Evolutionary conservation across 768 basidiomycete genomes (phyloP).

Genomic region (Suillus subluteus): DNA sequence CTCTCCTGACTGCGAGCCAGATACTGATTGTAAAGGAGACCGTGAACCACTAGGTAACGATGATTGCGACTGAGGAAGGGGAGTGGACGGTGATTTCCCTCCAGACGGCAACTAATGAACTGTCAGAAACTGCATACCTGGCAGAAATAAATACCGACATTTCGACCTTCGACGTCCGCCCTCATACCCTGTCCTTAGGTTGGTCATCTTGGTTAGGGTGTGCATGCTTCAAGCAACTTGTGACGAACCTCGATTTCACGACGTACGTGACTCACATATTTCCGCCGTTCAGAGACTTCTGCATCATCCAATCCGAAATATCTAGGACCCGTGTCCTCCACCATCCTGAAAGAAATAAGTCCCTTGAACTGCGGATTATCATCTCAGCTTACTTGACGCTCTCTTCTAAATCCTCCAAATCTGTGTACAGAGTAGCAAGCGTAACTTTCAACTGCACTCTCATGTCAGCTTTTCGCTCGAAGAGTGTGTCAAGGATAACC

Average conservation of each 20-base stretch:
- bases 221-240: constrained; percentile 12
- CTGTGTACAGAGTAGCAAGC: constrained; percentile 78
- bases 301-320: constrained; percentile 80
- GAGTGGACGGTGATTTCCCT: constrained; percentile 13
- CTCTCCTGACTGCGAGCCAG: constrained; percentile 20
- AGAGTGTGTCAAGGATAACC: constrained; percentile 18
- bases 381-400: constrained; percentile 72
- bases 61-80: constrained; percentile 20
- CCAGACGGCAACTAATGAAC: neutral
- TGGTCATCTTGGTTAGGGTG: constrained; percentile 24
- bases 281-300: constrained; percentile 76
- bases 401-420: constrained; percentile 92
- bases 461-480: neutral
- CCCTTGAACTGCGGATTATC: constrained; percentile 3
- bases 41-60: constrained; percentile 25
- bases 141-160: neutral
- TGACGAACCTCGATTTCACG: constrained; percentile 76
- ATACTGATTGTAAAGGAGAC: constrained; percentile 16
- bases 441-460: constrained; percentile 68
- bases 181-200: constrained; percentile 75
- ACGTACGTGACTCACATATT: constrained; percentile 76
- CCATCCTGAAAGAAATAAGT: constrained; percentile 56
- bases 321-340: constrained; percentile 83
- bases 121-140: neutral
- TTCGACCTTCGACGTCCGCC: constrained; percentile 50